Conservation (phyloP, 2,329 filamentous ascomycete genomes). For the Trichoderma guizhouense region DNA sequence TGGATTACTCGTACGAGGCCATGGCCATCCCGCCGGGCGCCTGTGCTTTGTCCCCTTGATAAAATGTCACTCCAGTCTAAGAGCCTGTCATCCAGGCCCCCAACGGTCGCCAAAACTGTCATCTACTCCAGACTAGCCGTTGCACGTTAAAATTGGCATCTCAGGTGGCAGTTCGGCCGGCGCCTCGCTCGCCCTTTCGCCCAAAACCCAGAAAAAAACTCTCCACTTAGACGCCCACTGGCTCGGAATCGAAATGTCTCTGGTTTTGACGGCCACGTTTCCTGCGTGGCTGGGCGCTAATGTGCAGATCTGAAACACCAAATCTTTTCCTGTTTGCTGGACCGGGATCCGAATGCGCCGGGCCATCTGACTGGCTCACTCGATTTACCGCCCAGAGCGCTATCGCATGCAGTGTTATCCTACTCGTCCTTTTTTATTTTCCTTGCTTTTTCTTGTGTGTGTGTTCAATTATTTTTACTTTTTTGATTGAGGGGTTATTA, state of each 20-base stretch:
- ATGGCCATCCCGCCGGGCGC: background rate
- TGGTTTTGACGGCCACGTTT: constrained; percentile 8
- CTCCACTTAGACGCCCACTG: background rate
- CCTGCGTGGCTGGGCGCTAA: constrained; percentile 10
- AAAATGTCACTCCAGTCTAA: background rate
- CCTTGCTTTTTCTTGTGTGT: background rate
- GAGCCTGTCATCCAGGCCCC: background rate
- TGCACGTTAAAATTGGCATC: background rate
- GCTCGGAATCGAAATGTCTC: background rate
- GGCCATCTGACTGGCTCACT: background rate
- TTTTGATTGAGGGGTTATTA: background rate
- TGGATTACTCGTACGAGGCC: background rate
- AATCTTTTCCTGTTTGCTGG: background rate
- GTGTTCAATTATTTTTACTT: background rate
- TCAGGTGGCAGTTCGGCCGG: background rate
- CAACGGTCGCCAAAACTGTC: background rate
- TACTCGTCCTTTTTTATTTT: background rate
- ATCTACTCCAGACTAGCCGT: constrained; percentile 1
- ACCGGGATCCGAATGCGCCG: constrained; percentile 3
- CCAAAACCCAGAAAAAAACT: background rate
- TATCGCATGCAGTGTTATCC: background rate
- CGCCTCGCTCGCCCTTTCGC: background rate
- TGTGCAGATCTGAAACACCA: constrained; percentile 14
- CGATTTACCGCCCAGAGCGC: background rate
- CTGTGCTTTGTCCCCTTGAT: background rate